phyloP scores from a whole-genome alignment of 2,329 filamentous ascomycete genomes.

The Chaetomium olivaceum region DNA sequence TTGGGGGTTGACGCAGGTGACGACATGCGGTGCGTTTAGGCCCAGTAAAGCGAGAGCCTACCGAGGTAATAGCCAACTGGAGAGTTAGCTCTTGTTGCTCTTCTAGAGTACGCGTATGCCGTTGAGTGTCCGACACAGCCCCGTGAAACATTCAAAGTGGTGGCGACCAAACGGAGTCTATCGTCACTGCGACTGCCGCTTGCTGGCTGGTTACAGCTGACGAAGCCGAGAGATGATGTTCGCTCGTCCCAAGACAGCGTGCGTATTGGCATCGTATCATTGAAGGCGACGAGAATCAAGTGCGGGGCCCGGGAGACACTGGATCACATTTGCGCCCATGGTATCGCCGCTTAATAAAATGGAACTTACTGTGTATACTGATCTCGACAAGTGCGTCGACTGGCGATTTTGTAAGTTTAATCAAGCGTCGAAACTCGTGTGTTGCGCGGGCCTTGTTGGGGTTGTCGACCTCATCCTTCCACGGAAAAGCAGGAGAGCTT shows the following conservation, averaged over 20 bases:
- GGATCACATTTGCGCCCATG: background rate
- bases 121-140: background rate
- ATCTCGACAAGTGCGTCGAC: background rate
- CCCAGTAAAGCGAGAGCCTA: background rate
- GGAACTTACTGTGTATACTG: background rate
- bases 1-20: constrained; percentile 22
- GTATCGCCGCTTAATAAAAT: background rate
- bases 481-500: background rate
- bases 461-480: background rate
- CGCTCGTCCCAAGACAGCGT: background rate
- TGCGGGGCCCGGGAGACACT: background rate
- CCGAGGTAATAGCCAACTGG: too few species aligned
- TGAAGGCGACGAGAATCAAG: background rate
- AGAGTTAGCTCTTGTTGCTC: background rate
- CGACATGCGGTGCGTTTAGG: constrained; percentile 22
- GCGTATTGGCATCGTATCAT: background rate
- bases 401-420: background rate
- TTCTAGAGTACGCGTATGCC: background rate
- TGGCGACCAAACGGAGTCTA: background rate
- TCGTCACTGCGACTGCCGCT: background rate
- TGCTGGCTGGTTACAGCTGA: background rate
- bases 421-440: background rate
- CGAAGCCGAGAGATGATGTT: too few species aligned
- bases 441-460: background rate
- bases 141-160: background rate